Evolutionary conservation across 2,329 filamentous ascomycete genomes (phyloP).

Genomic region (Pseudogymnoascus sp.): DNA sequence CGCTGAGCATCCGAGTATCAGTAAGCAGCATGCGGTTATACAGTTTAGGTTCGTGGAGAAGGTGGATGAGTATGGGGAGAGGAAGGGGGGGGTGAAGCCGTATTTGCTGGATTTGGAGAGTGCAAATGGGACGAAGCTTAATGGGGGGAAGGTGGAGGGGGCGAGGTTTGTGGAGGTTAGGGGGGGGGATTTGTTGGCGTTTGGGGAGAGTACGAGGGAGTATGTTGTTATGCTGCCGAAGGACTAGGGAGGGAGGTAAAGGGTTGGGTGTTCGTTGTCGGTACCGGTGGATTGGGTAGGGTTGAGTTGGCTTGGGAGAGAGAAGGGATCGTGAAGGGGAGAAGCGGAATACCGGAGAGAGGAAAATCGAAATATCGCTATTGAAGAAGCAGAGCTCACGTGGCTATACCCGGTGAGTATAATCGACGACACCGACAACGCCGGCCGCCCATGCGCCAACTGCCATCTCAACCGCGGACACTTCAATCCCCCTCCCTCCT

Average conservation of each 20-base stretch:
- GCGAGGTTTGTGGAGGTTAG: slow-evolving; percentile 79
- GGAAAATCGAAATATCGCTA: neutral
- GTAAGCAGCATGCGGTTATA: slow-evolving; percentile 90
- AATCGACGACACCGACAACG: neutral
- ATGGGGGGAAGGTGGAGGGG: slow-evolving; percentile 64
- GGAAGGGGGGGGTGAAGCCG: slow-evolving; percentile 68
- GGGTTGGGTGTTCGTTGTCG: neutral
- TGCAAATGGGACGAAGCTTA: slow-evolving; percentile 81
- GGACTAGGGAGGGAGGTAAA: slow-evolving; percentile 11
- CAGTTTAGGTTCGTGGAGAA: slow-evolving; percentile 85
- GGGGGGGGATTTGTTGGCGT: slow-evolving; percentile 81
- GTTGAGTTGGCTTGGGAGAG: neutral
- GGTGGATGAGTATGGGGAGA: slow-evolving; percentile 80
- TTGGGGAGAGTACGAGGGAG: slow-evolving; percentile 82
- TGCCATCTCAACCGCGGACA: neutral
- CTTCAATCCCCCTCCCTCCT: neutral
- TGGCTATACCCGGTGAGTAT: neutral
- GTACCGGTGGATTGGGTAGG: neutral
- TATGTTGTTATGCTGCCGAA: slow-evolving; percentile 82
- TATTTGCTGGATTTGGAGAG: slow-evolving; percentile 93
- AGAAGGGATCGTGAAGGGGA: neutral
- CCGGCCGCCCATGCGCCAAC: neutral
- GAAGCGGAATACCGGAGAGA: neutral
- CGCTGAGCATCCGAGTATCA: slow-evolving; percentile 85
- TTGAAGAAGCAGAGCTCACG: neutral